Conservation (phyloP, 805 yeast species). For the Candida qinlingensis region DNA sequence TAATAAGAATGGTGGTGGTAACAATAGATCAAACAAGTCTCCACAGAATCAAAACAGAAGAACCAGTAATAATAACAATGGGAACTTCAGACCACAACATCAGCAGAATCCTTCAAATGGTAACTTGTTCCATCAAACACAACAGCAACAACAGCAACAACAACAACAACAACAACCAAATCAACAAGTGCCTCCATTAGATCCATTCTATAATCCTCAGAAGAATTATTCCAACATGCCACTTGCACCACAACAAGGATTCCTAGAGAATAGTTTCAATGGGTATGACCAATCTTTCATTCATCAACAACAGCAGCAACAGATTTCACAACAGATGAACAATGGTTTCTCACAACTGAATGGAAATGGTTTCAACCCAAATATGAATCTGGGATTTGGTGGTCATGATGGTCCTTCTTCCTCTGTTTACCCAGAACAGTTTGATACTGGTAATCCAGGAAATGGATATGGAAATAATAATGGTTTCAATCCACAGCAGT, state of each 20-base stretch:
- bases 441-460: neutral
- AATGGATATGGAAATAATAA: neutral
- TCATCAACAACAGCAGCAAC: conserved; percentile 2
- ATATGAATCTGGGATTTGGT: neutral
- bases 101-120: neutral
- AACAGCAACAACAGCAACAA: conserved; percentile 1
- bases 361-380: neutral
- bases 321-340: neutral
- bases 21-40: conserved; percentile 15
- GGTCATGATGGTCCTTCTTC: neutral
- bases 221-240: neutral
- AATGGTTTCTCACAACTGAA: neutral
- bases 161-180: neutral
- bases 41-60: conserved; percentile 15
- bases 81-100: conserved; percentile 5
- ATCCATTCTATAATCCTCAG: neutral
- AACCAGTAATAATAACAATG: conserved; percentile 2
- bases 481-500: neutral
- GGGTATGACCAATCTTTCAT: conserved; percentile 5
- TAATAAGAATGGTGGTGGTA: conserved; percentile 1
- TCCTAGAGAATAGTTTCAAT: neutral
- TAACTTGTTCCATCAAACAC: neutral
- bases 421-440: neutral
- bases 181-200: neutral
- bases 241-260: conserved; percentile 4